A percentile compares a stretch with the other conserved stretches of the same genome.
Evolutionary conservation across 192 early-diverging fungal genomes (phyloP).

Genomic region (Rhizoclosmatium globosum): DNA sequence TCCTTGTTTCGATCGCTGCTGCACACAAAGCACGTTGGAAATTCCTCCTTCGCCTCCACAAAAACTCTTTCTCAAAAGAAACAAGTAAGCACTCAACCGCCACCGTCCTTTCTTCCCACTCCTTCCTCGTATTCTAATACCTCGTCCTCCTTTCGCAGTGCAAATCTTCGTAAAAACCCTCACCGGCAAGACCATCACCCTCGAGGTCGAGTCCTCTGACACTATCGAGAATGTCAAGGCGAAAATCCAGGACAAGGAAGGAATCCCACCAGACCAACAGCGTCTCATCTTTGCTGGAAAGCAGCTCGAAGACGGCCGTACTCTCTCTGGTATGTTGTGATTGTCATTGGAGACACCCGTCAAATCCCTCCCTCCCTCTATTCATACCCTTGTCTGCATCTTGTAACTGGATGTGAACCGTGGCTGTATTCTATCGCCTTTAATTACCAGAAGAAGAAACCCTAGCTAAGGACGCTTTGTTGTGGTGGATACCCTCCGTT

Average conservation of each 20-base stretch:
- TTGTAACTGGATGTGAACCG: no score
- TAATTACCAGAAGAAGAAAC: not conserved
- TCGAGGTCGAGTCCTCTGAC: constrained; percentile 79
- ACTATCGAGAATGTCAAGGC: constrained; percentile 83
- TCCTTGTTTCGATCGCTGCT: no score
- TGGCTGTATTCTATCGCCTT: no score
- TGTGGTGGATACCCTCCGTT: not conserved
- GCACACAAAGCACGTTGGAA: no score
- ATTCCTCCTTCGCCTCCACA: no score
- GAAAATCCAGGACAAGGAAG: constrained; percentile 85
- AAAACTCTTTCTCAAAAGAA: not conserved
- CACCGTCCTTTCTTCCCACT: constrained; percentile 8
- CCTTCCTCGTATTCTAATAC: constrained; percentile 56
- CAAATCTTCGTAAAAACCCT: constrained; percentile 83
- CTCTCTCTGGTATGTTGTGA: constrained; percentile 52
- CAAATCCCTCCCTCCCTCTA: not conserved
- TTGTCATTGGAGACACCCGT: not conserved
- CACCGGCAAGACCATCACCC: constrained; percentile 79
- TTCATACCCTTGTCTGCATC: not conserved
- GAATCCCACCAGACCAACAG: constrained; percentile 82
- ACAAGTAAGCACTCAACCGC: not conserved
- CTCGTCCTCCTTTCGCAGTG: constrained; percentile 73
- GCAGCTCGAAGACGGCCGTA: constrained; percentile 80
- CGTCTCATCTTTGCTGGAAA: constrained; percentile 84
- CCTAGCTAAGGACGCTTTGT: not conserved